Base-by-base conservation (phyloP, 345 rosid species). In the Hirschfeldia incana region DNA sequence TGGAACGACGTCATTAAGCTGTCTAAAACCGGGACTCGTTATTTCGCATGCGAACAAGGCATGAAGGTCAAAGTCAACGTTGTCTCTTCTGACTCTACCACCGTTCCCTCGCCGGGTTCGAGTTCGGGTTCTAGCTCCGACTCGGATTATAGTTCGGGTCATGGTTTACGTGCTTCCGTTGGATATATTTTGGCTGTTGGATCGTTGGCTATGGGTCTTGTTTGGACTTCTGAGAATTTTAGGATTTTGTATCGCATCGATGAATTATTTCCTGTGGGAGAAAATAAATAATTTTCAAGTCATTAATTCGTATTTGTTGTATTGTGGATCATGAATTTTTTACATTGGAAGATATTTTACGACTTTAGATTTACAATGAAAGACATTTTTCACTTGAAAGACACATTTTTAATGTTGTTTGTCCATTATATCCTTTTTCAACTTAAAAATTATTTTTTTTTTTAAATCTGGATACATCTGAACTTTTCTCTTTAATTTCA, bases 21-120 rank as follows among this genome's bases (percentile, higher is more conserved):
- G 51, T 81, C 79, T 67, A 87, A 92, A 71, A 74, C 90, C 0
- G 94, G 97, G 2, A 85, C 91, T 3, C 88, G 95, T 57, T 92
- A 91, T 81, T 94, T 94, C 44, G 90, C 88, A 32, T 94, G 97
- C 4, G 86, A 72, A 60, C 93, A 90, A 73, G 97, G 97, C 77
- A 94, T 91, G 97, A 94, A 91, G 81, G 75, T 94, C 42, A 90
- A 92, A 85, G 83, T 94, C 79, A 87, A 90, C 7, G 82, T 86
- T 8, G 84, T 81, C 11, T 70, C 91, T 7, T 65, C 90, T 1
- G 92, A 87, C 30, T 83, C 76, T 36, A 87, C 88, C 3, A 58
- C 27, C 74, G 9, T 63, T 83, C 3, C 78, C 76, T 8, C 75
- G 1, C 78, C 79, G 4, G 12, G 29, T 21, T 58, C 81, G 2